Evolutionary conservation across 164 flowering plant species (phyloP).

Genomic region (Vitis riparia): DNA sequence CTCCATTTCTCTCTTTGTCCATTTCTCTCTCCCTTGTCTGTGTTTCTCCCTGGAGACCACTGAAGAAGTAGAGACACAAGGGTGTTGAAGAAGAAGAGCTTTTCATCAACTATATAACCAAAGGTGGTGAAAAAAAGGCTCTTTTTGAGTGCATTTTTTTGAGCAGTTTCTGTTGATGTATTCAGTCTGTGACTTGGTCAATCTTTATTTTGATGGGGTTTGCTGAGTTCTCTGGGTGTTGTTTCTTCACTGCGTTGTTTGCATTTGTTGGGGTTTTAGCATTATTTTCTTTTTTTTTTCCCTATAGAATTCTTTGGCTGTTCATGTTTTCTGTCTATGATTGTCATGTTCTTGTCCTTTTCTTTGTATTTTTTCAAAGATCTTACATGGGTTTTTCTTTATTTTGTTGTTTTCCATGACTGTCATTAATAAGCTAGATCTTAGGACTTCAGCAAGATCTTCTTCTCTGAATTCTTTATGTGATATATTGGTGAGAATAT

Average conservation of each 20-base stretch:
- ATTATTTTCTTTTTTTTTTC: neutral
- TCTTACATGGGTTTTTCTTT: slow-evolving; percentile 10
- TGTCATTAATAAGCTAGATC: neutral
- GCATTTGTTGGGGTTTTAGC: slow-evolving; percentile 13
- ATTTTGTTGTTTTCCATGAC: slow-evolving; percentile 8
- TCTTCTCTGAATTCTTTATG: neutral
- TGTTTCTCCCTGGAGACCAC: neutral
- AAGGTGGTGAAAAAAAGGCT: slow-evolving; percentile 5
- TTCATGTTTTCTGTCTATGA: neutral
- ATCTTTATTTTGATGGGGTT: neutral
- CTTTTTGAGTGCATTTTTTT: neutral
- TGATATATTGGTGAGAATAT: neutral
- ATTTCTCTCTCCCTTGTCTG: neutral
- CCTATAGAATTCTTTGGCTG: neutral
- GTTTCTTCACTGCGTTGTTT: neutral
- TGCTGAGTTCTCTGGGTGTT: too few relatives aligned
- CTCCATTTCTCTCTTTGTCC: neutral
- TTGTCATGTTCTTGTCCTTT: neutral
- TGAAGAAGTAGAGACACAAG: neutral
- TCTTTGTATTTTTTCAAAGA: neutral
- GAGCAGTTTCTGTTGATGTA: neutral
- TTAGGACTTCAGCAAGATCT: slow-evolving; percentile 3
- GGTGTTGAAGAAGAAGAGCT: neutral
- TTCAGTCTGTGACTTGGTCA: slow-evolving; percentile 1
- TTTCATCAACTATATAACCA: slow-evolving; percentile 1